phyloP scores from a whole-genome alignment of 441 rosid species.

The Isatis lusitanica region DNA sequence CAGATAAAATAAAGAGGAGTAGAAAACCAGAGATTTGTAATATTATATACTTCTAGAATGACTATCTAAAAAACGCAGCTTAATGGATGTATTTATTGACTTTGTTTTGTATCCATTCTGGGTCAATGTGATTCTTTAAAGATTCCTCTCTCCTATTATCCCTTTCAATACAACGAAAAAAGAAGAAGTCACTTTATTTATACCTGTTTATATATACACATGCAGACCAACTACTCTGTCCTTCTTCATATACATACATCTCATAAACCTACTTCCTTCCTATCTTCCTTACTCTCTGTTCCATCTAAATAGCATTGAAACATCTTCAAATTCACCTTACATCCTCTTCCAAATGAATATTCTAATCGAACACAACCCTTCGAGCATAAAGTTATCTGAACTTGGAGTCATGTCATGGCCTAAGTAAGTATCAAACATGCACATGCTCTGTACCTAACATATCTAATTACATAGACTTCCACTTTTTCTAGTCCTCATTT shows the following conservation, averaged over 20 bases:
- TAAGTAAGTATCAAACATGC: constrained; percentile 56
- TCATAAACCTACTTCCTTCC: constrained; percentile 29
- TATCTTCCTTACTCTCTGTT: constrained; percentile 22
- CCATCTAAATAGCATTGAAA: constrained; percentile 21
- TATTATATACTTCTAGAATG: constrained; percentile 20
- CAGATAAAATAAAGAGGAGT: not conserved
- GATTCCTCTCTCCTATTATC: constrained; percentile 32
- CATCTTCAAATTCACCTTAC: not conserved
- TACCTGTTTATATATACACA: constrained; percentile 30
- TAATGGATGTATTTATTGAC: constrained; percentile 34
- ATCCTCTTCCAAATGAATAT: constrained; percentile 45
- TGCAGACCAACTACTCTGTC: constrained; percentile 32
- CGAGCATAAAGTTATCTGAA: constrained; percentile 59
- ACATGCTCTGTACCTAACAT: not conserved
- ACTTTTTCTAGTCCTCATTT: not conserved
- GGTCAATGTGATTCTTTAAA: constrained; percentile 37
- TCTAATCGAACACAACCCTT: constrained; percentile 63
- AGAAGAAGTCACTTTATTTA: constrained; percentile 35
- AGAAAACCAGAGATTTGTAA: constrained; percentile 16
- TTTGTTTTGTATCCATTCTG: constrained; percentile 27
- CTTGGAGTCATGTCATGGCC: constrained; percentile 96
- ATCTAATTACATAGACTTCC: not conserved
- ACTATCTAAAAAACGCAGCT: constrained; percentile 1
- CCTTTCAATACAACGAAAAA: constrained; percentile 15
- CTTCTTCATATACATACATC: constrained; percentile 33